Base-by-base conservation (phyloP, 148 eudicot species). In the Rhododendron kiyosumense region DNA sequence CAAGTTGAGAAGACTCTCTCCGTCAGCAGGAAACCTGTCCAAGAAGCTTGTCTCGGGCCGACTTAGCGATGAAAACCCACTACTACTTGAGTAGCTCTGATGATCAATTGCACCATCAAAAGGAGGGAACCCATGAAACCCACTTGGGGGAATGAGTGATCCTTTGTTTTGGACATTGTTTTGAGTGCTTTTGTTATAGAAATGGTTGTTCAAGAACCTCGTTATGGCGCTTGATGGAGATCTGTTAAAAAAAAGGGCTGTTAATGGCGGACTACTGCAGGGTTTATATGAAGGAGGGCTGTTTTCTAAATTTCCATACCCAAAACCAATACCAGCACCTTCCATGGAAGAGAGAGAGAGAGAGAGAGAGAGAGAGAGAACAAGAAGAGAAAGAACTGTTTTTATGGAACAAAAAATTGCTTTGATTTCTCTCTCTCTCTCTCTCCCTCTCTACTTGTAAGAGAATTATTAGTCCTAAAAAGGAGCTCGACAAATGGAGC, bases 221-320 rank as follows among this genome's bases (percentile, higher is more conserved):
- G 88, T 87, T 26, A 92, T 90, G 89, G 94, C 91, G 34, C 91
- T 85, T 15, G 90, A 73, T 85, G 94, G 92, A 79, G 93, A 59
- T 59, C 26, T 5, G 26, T 22, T 59, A 20, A 59, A 5, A 22
- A 59, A 22, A 22, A 59, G 2, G 65, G 65, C 90, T 41, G 92
- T 85, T 15, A 91, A 73, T 85, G 94, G 92, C 79, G 92, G 96
- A 71, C 87, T 74, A 1, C 41, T 71, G 75, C 75, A 69, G 36
- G 87, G 77, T 17, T 81, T 76, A 83, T 54, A 57, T 34, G 74
- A 61, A 79, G 46, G 79, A 65, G 88, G 38, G 7, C 81, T 88
- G 52, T 87, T 84, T 51, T 61, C 85, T 45, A 87, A 87, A 69
- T 81, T 82, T 73, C 78, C 91, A 87, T 87, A 85, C 14, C 74